Conservation (phyloP, 1,139 yeast genomes). For the Chernovozyma sophiae-reginae region DNA sequence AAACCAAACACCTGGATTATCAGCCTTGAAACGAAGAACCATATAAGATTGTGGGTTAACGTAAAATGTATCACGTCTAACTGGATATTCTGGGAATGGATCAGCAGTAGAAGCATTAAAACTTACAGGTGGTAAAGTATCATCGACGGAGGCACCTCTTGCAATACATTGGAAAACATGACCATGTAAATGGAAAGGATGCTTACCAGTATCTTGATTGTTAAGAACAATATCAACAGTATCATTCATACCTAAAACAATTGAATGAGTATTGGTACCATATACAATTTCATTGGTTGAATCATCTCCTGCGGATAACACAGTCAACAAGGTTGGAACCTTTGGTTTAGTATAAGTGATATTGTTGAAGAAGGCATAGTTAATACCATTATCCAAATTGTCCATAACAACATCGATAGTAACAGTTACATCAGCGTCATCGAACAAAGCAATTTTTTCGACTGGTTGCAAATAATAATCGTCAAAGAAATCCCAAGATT, state of each 20-base stretch:
- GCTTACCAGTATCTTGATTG: conserved; percentile 77
- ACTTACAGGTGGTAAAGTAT: conserved; percentile 49
- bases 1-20: conserved; percentile 89
- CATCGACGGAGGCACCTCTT: conserved; percentile 51
- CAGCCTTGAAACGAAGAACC: conserved; percentile 66
- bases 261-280: conserved; percentile 65
- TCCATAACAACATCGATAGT: conserved; percentile 61
- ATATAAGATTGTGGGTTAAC: conserved; percentile 63
- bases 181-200: conserved; percentile 94
- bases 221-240: conserved; percentile 69
- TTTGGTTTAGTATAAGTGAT: conserved; percentile 59
- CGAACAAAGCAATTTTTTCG: conserved; percentile 34
- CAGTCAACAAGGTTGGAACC: conserved; percentile 63
- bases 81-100: conserved; percentile 58
- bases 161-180: conserved; percentile 73
- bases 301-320: conserved; percentile 44
- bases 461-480: conserved; percentile 55
- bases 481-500: conserved; percentile 33
- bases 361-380: conserved; percentile 73
- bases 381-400: conserved; percentile 66
- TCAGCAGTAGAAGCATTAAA: conserved; percentile 46
- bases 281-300: conserved; percentile 50
- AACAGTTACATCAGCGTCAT: conserved; percentile 59
- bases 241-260: conserved; percentile 57
- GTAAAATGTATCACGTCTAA: conserved; percentile 61